Conservation (phyloP, 805 yeast species). For the Saccharomycopsis lassenensis region DNA sequence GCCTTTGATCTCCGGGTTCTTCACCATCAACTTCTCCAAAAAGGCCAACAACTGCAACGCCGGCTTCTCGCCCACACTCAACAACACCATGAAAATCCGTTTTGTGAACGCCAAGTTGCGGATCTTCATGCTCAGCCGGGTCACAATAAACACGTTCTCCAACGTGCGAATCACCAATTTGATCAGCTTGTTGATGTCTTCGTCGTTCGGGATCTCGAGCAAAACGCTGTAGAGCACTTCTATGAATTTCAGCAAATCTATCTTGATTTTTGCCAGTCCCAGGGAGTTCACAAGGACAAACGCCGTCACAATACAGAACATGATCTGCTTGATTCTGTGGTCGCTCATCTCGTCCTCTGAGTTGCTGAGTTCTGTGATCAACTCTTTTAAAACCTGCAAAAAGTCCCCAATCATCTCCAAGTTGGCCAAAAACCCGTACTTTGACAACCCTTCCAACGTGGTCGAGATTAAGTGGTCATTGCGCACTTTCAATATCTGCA, state of each 20-base stretch:
- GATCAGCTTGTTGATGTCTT: conserved; percentile 79
- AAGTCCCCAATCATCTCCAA: conserved; percentile 89
- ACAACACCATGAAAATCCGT: conserved; percentile 52
- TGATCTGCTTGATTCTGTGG: conserved; percentile 48
- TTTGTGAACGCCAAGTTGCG: conserved; percentile 79
- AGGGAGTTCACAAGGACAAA: conserved; percentile 75
- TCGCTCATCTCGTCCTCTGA: conserved; percentile 33
- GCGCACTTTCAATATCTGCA: conserved; percentile 60
- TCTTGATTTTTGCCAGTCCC: conserved; percentile 60
- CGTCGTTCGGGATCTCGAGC: conserved; percentile 59
- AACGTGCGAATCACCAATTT: conserved; percentile 70
- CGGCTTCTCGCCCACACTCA: conserved; percentile 84
- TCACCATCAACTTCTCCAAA: conserved; percentile 59
- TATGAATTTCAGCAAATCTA: conserved; percentile 75
- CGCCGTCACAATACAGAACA: conserved; percentile 81
- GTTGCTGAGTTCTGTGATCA: conserved; percentile 42
- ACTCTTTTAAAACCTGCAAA: conserved; percentile 78
- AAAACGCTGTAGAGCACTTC: conserved; percentile 62
- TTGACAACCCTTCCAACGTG: conserved; percentile 83
- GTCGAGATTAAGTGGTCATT: conserved; percentile 66
- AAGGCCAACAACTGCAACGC: conserved; percentile 68
- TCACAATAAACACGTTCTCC: conserved; percentile 71
- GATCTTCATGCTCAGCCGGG: conserved; percentile 52
- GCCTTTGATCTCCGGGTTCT: conserved; percentile 63
- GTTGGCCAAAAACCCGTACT: conserved; percentile 86